phyloP scores from a whole-genome alignment of 2,329 filamentous ascomycete genomes.

The Ophiostoma novo-ulmi region DNA sequence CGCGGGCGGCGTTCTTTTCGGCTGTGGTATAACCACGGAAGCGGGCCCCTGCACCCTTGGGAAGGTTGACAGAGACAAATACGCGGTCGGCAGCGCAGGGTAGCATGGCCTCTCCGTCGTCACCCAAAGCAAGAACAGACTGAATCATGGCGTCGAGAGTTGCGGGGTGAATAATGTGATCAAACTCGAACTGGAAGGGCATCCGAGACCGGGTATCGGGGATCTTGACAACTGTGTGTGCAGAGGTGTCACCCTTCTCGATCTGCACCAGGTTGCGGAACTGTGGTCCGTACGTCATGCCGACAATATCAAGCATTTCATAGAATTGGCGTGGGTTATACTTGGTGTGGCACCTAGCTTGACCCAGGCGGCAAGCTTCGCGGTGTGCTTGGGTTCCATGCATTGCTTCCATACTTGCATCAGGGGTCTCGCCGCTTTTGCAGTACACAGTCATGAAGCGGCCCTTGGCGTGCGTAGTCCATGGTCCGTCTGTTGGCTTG shows the following conservation, averaged over 20 bases:
- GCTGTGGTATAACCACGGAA: constrained; percentile 43
- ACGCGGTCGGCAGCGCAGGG: constrained; percentile 44
- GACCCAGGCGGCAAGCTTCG: constrained; percentile 29
- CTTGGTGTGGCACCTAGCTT: constrained; percentile 33
- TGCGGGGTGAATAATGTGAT: constrained; percentile 53
- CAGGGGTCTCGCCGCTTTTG: background rate
- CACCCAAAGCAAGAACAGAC: constrained; percentile 43
- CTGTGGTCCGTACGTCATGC: constrained; percentile 47
- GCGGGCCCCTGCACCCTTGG: constrained; percentile 32
- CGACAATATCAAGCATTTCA: constrained; percentile 45
- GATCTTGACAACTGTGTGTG: constrained; percentile 38
- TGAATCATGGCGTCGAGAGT: constrained; percentile 55
- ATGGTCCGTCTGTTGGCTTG: constrained; percentile 38
- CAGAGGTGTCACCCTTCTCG: constrained; percentile 27
- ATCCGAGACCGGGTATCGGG: constrained; percentile 49
- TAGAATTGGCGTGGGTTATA: constrained; percentile 46
- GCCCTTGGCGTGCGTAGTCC: constrained; percentile 39
- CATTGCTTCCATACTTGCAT: background rate
- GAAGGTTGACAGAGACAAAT: constrained; percentile 41
- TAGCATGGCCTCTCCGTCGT: constrained; percentile 42
- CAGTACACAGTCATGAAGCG: constrained; percentile 29
- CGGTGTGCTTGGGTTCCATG: constrained; percentile 14
- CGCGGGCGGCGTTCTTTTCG: constrained; percentile 33
- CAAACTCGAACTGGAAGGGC: constrained; percentile 50
- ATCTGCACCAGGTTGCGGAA: constrained; percentile 45